Evolutionary conservation across 2,329 filamentous ascomycete genomes (phyloP), one percentile per base, ranked within the genome.

Genomic region (Byssothecium circinans): DNA sequence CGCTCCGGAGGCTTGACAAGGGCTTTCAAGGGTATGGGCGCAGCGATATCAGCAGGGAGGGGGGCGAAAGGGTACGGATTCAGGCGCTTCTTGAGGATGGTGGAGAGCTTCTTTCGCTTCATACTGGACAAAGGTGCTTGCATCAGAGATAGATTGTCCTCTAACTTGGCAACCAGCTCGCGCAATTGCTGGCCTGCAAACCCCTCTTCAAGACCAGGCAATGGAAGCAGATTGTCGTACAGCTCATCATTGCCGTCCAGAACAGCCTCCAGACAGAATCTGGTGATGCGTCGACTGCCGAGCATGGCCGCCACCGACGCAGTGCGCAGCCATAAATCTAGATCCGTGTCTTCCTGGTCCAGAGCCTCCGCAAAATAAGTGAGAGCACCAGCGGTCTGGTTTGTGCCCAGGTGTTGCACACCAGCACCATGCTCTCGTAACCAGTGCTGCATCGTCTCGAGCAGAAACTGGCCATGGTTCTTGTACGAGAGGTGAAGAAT

Each of bases 401-500:
- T 52, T 49, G 60, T 54, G 25, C 47, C 54, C 15, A 64, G 53
- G 25, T 54, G 45, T 23, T 73, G 74, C 10, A 75, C 68, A 38
- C 73, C 58, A 1, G 50, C 42, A 32, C 65, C 59, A 43, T 66
- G 60, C 37, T 69, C 56, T n/a, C 55, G 56, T 22, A 68, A 55
- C 35, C 73, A 78, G 69, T 82, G 74, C 58, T 78, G 84, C 57
- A 87, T 82, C 48, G 74, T 76, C 67, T 99, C 92, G n/a, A 99
- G 77, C 48, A 87, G 77, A 65, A 95, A 96, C 64, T 97, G 89
- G 34, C 91, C 94, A 72, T 92, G 86, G 61, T 97, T 99, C 71
- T 97, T 99, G 77, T 95, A 90, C 1, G 92, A 88, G 7, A 99
- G 81, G 63, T 96, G 96, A 17, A 97, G 79, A 10, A 95, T 91